Conservation (phyloP, 2,329 filamentous ascomycete species). For the Hypoxylon sp. region DNA sequence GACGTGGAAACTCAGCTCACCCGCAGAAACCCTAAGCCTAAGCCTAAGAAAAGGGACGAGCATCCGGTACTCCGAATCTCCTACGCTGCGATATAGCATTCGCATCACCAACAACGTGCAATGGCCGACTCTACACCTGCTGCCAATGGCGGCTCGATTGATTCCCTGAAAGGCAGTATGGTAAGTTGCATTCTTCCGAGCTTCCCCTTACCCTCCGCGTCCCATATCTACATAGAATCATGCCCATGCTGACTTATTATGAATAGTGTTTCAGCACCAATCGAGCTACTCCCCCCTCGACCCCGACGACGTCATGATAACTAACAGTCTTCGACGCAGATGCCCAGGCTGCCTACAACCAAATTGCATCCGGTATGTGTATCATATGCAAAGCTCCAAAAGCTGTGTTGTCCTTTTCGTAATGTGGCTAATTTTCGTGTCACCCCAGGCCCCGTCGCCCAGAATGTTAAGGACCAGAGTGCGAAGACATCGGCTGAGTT, state of each 20-base stretch:
- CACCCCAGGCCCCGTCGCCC: constrained; percentile 66
- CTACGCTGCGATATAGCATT: constrained; percentile 39
- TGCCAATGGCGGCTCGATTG: constrained; percentile 61
- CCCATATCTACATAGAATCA: constrained; percentile 14
- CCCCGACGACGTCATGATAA: constrained; percentile 39
- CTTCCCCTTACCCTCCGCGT: not conserved
- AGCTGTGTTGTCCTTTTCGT: not conserved
- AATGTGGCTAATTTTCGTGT: constrained; percentile 26
- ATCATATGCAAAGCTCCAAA: not conserved
- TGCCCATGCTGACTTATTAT: constrained; percentile 49
- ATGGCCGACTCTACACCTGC: constrained; percentile 59
- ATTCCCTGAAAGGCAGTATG: constrained; percentile 66
- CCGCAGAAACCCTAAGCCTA: constrained; percentile 22
- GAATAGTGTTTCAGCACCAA: constrained; percentile 51
- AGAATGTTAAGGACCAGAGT: constrained; percentile 68
- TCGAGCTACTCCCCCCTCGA: constrained; percentile 31
- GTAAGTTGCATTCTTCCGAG: constrained; percentile 53
- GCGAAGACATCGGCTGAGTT: constrained; percentile 68
- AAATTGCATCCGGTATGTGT: constrained; percentile 60
- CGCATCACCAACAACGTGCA: constrained; percentile 43
- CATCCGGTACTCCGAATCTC: constrained; percentile 37
- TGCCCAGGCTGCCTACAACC: constrained; percentile 62
- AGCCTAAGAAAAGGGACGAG: constrained; percentile 13
- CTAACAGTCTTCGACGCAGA: constrained; percentile 55
- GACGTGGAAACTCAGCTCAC: constrained; percentile 36